Conservation (phyloP, 176 grass and related monocot genomes). For the Rhynchospora pubera region DNA sequence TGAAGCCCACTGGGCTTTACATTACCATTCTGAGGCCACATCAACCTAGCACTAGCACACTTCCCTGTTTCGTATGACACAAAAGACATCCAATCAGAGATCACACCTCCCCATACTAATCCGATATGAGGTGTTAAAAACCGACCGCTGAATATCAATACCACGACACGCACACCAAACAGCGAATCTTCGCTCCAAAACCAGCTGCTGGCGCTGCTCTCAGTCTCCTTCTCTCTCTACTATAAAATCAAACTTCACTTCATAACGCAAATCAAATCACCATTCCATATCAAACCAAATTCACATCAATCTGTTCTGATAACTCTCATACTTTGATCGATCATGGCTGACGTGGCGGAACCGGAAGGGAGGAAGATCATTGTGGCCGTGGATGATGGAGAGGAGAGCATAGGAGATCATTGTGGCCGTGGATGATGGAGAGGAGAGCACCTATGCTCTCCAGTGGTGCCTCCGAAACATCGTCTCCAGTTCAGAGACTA, state of each 20-base stretch:
- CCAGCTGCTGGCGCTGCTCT: neutral
- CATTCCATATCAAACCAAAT: neutral
- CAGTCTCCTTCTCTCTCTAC: neutral
- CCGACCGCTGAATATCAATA: neutral
- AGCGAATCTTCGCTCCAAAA: neutral
- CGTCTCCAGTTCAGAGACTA: neutral
- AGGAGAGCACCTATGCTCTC: constrained; percentile 64
- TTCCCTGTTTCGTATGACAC: no score
- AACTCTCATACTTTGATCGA: neutral
- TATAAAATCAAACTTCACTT: neutral
- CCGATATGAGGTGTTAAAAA: neutral
- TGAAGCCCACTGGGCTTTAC: no score
- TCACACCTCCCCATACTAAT: neutral
- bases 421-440: no score
- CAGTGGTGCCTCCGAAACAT: constrained; percentile 64
- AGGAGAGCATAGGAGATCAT: no score
- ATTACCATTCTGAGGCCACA: no score
- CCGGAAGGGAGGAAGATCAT: constrained; percentile 28
- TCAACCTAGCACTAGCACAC: no score
- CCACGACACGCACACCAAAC: neutral
- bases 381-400: constrained; percentile 78
- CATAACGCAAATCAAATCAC: neutral
- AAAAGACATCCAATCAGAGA: no score
- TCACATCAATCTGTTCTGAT: neutral
- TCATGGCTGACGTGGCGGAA: constrained; percentile 15